phyloP scores from a whole-genome alignment of 192 early-diverging fungal genomes.

The Haplosporangium gracile region DNA sequence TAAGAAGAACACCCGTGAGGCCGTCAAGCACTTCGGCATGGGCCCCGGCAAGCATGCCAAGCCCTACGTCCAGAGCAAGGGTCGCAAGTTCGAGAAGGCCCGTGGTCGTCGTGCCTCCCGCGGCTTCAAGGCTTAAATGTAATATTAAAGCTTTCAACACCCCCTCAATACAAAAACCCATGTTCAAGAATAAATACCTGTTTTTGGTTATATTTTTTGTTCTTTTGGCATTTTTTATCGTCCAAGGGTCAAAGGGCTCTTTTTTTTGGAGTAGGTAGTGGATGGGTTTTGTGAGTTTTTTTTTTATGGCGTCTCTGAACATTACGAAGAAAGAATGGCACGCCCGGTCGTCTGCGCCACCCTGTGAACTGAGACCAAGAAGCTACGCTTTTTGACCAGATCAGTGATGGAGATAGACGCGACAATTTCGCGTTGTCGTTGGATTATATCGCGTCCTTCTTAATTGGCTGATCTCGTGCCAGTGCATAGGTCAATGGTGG shows the following conservation, averaged over 20 bases:
- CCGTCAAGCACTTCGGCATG: constrained; percentile 99
- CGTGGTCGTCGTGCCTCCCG: constrained; percentile 99
- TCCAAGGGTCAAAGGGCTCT: too few relatives aligned
- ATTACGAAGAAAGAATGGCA: too few relatives aligned
- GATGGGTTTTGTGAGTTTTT: neutral
- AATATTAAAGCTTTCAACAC: constrained; percentile 27
- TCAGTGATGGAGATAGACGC: too few relatives aligned
- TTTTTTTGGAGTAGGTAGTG: neutral
- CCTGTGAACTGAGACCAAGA: too few relatives aligned
- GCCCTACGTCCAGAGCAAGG: constrained; percentile 98
- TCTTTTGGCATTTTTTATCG: constrained; percentile 13
- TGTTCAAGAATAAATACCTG: constrained; percentile 41
- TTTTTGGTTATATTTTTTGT: constrained; percentile 40
- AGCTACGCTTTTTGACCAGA: too few relatives aligned
- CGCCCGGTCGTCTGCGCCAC: too few relatives aligned
- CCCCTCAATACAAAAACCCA: constrained; percentile 14
- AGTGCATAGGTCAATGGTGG: too few relatives aligned
- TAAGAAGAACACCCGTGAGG: constrained; percentile 93
- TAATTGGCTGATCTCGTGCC: too few relatives aligned
- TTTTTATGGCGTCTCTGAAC: neutral
- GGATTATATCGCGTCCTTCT: too few relatives aligned
- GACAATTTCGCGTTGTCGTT: too few relatives aligned
- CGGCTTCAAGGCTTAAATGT: constrained; percentile 93
- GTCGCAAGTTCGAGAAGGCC: constrained; percentile 99
- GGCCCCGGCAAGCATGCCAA: constrained; percentile 61